Evolutionary conservation across 805 yeast species (phyloP).

Genomic region (Saccharomycopsis capsularis): DNA sequence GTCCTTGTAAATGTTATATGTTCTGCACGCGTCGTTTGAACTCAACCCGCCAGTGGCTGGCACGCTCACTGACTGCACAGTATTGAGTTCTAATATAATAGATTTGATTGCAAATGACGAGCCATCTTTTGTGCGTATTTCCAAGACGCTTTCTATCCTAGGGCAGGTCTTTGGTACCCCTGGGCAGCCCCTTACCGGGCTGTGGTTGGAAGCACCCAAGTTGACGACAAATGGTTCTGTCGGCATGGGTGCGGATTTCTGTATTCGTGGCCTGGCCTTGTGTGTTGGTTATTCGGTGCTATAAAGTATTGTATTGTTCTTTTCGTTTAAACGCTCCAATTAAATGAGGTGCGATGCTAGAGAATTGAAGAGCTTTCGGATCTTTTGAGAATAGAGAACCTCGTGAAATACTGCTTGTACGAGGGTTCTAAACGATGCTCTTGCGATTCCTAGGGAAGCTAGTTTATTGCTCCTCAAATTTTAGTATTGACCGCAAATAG

Average conservation of each 20-base stretch:
- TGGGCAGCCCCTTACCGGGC: conserved; percentile 60
- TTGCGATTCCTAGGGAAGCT: no score
- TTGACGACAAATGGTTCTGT: conserved; percentile 25
- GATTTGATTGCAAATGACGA: conserved; percentile 40
- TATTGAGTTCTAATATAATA: conserved; percentile 42
- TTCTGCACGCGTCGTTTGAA: conserved; percentile 31
- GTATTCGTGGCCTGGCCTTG: background rate
- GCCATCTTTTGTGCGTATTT: conserved; percentile 46
- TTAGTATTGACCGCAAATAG: no score
- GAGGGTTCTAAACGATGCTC: no score
- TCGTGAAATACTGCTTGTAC: no score
- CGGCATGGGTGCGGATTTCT: conserved; percentile 8
- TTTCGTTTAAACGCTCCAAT: background rate
- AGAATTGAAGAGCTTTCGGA: no score
- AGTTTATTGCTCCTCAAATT: no score
- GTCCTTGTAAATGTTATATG: conserved; percentile 32
- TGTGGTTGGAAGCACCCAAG: conserved; percentile 44
- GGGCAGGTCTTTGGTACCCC: conserved; percentile 60
- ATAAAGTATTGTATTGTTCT: background rate
- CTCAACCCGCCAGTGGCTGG: conserved; percentile 33
- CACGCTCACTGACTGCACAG: conserved; percentile 42
- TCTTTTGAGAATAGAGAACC: no score
- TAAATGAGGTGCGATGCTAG: no score
- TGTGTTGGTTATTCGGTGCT: background rate
- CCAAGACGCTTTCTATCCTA: conserved; percentile 49